A percentile compares a stretch with the other conserved stretches of the same genome.
These are phyloP conservation scores for Ophiostoma australiae DNA, from an alignment of 2,329 filamentous ascomycete genomes.

Conservation along the genomic window DNA sequence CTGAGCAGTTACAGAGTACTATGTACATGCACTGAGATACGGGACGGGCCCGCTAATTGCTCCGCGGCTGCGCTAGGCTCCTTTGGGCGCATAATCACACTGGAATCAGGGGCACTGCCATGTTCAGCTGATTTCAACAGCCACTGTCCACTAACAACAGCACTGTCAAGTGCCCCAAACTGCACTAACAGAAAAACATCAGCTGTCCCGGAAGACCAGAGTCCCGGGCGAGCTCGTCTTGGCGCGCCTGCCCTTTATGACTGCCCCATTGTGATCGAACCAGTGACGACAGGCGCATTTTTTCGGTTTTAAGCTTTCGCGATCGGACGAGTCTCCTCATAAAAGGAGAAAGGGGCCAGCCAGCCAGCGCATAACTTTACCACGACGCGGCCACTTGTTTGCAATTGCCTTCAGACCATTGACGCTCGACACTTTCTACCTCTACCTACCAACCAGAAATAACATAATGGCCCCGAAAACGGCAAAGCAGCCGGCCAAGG, in stretches of 20 bases:
- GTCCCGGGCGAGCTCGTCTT: constrained; percentile 8
- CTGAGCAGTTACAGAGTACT: too few species aligned
- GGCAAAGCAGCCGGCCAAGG: constrained; percentile 13
- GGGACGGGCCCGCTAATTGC: constrained; percentile 9
- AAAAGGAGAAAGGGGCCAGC: constrained; percentile 2
- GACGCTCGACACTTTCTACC: not conserved
- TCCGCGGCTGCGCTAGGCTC: not conserved
- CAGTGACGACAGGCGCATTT: constrained; percentile 4
- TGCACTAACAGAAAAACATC: constrained; percentile 9
- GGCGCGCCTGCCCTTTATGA: constrained; percentile 8
- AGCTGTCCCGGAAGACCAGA: constrained; percentile 17
- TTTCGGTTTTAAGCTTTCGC: constrained; percentile 5
- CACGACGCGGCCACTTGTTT: constrained; percentile 5
- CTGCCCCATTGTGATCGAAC: not conserved
- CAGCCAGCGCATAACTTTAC: not conserved
- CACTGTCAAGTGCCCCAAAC: not conserved
- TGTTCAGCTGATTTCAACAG: not conserved
- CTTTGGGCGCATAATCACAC: not conserved
- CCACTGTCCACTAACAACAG: not conserved
- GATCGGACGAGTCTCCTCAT: not conserved
- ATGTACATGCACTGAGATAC: not conserved
- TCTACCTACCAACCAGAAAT: not conserved
- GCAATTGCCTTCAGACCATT: not conserved
- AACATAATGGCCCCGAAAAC: constrained; percentile 21
- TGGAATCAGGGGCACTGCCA: not conserved